phyloP scores from a whole-genome alignment of 2,329 filamentous ascomycete genomes.

The Colletotrichum sp. region DNA sequence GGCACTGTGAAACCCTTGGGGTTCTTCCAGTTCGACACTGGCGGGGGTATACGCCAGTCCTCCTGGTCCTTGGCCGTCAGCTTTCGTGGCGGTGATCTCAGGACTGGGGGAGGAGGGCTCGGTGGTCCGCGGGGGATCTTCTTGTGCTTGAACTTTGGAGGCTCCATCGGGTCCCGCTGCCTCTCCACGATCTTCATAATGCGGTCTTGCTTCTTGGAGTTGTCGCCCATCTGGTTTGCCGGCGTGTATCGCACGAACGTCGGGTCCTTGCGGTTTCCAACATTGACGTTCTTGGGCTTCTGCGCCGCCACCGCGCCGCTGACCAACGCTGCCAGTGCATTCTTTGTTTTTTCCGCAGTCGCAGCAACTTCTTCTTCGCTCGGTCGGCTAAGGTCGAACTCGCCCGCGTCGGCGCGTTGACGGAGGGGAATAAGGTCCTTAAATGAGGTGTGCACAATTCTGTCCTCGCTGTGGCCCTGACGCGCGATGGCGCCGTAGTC shows the following conservation, averaged over 20 bases:
- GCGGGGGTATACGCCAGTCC: conserved; percentile 87
- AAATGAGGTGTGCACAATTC: conserved; percentile 93
- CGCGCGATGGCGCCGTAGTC: conserved; percentile 96
- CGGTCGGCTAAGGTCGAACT: conserved; percentile 85
- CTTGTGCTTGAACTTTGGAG: conserved; percentile 98
- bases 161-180: conserved; percentile 94
- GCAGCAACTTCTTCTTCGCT: conserved; percentile 83
- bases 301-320: conserved; percentile 87
- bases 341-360: conserved; percentile 87
- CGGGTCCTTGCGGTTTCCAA: conserved; percentile 79
- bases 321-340: conserved; percentile 82
- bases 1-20: conserved; percentile 97
- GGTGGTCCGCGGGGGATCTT: conserved; percentile 94
- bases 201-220: conserved; percentile 86
- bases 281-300: conserved; percentile 93
- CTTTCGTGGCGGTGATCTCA: conserved; percentile 94
- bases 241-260: conserved; percentile 97
- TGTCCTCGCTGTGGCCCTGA: conserved; percentile 82
- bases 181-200: conserved; percentile 99
- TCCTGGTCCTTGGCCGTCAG: conserved; percentile 97
- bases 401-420: conserved; percentile 90
- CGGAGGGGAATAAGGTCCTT: conserved; percentile 95
- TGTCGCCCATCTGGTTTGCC: conserved; percentile 92
- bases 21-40: conserved; percentile 99
- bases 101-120: conserved; percentile 88